Evolutionary conservation across 1,284 basidiomycete genomes (phyloP), one percentile per base, ranked within the genome.

Genomic region (Ganoderma boninense): DNA sequence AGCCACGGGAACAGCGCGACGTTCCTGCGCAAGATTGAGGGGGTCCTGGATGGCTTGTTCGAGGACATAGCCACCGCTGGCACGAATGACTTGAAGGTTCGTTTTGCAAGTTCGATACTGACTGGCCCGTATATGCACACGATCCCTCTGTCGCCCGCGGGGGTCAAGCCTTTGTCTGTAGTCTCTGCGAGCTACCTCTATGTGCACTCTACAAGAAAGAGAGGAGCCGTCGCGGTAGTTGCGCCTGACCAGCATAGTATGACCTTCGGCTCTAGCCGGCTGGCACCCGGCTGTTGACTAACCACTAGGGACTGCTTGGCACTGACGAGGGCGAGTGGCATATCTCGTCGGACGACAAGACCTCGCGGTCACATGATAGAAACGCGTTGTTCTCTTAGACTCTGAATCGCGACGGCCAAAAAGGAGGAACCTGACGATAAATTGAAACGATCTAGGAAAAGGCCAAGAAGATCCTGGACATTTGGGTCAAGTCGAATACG

Each of bases 401-500:
- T 68, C 11, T 52, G 49, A 52, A 52, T 18, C 66, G 69, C 63
- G 70, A 52, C 42, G 69, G 62, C 44, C 20, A 42, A 65, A 68
- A 73, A 69, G 67, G 49, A 40, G 65, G 20, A 56, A 70, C 82
- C 87, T 86, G 77, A 84, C 83, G 44, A 62, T 10, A 77, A 76
- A 68, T 66, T 69, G 75, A 68, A 77, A 70, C 71, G 79, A 66
- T 74, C 78, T 77, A 98, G 96, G 97, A 97, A 85, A 98, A 98
- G 84, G 89, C 94, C 64, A 92, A 93, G 86, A 98, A 97, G 84
- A 91, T 98, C 78, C 88, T 96, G 82, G 97, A 97, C 82, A 97
- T 98, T 77, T 98, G 96, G 96, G 88, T 87, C 78, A 97, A 96
- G 82, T 89, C 90, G 72, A 89, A 86, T 82, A 97, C 96, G 62